phyloP scores from a whole-genome alignment of 768 basidiomycete species.

The Gymnopilus dilepis region DNA sequence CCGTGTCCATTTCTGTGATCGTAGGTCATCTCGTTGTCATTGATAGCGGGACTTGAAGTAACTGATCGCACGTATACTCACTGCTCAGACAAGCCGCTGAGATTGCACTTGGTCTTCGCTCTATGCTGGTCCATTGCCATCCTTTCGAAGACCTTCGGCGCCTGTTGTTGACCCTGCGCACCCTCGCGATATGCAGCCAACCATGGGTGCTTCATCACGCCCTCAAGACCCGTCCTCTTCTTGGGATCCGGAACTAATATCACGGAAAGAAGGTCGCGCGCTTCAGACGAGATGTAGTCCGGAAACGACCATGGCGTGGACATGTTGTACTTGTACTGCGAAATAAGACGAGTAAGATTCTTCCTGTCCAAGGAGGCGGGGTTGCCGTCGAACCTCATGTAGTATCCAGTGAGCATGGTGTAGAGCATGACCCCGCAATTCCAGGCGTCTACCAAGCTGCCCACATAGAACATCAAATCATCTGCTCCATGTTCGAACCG shows the following conservation, averaged over 20 bases:
- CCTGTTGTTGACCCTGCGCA: constrained; percentile 20
- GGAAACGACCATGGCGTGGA: constrained; percentile 82
- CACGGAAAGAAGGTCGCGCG: constrained; percentile 79
- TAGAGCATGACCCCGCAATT: constrained; percentile 95
- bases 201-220: not conserved
- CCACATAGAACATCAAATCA: constrained; percentile 98
- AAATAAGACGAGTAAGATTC: constrained; percentile 99
- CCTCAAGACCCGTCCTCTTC: constrained; percentile 72
- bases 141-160: constrained; percentile 30
- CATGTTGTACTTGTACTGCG: constrained; percentile 98
- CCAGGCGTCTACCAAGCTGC: constrained; percentile 98
- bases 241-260: constrained; percentile 96
- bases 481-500: constrained; percentile 91
- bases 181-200: not conserved
- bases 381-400: constrained; percentile 99
- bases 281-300: constrained; percentile 85
- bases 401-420: constrained; percentile 95
- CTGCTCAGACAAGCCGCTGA: too few species aligned
- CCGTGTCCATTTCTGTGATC: too few species aligned
- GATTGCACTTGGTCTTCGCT: too few species aligned
- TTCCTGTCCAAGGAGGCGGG: constrained; percentile 98
- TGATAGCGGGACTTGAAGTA: too few species aligned
- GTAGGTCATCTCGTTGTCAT: too few species aligned
- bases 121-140: constrained; percentile 34
- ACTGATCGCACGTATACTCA: too few species aligned